Percentiles rank a stretch among this genome's conserved stretches.
These are phyloP conservation scores for Trifolium pratense DNA, from an alignment of 306 rosid species.

Conservation along the genomic window DNA sequence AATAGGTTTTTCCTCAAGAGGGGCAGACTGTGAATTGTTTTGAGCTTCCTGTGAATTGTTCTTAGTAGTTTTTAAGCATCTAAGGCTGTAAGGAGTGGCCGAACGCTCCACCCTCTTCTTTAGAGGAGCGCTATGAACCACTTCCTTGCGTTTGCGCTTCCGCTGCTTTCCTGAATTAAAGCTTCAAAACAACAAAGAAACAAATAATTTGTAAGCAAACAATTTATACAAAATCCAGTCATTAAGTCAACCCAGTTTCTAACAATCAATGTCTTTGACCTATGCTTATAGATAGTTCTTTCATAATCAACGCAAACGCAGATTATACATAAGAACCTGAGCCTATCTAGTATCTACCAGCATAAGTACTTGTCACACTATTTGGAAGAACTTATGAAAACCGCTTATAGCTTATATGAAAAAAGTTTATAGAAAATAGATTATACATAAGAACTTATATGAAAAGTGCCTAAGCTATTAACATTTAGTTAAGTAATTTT, in stretches of 20 bases:
- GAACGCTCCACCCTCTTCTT: slow-evolving; percentile 79
- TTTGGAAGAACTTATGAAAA: background rate
- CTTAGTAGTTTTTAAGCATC: slow-evolving; percentile 52
- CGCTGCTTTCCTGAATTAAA: slow-evolving; percentile 58
- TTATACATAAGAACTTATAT: background rate
- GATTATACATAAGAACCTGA: too few species aligned
- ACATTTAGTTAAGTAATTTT: background rate
- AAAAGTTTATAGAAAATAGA: background rate
- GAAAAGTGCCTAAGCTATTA: background rate
- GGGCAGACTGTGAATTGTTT: slow-evolving; percentile 48
- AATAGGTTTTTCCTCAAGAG: slow-evolving; percentile 39
- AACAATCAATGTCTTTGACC: too few species aligned
- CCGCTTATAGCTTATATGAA: background rate
- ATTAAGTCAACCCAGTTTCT: too few species aligned
- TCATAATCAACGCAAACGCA: too few species aligned
- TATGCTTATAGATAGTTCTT: too few species aligned
- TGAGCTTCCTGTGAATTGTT: slow-evolving; percentile 47
- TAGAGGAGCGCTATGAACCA: slow-evolving; percentile 53
- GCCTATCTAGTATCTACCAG: too few species aligned
- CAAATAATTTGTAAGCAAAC: slow-evolving; percentile 20
- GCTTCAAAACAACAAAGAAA: slow-evolving; percentile 51
- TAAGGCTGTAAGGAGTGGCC: slow-evolving; percentile 53
- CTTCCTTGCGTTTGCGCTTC: slow-evolving; percentile 68
- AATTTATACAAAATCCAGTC: background rate
- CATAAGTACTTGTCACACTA: background rate